Base-by-base conservation (phyloP, 805 yeast genomes). In the Kodamaea lidongshanica region DNA sequence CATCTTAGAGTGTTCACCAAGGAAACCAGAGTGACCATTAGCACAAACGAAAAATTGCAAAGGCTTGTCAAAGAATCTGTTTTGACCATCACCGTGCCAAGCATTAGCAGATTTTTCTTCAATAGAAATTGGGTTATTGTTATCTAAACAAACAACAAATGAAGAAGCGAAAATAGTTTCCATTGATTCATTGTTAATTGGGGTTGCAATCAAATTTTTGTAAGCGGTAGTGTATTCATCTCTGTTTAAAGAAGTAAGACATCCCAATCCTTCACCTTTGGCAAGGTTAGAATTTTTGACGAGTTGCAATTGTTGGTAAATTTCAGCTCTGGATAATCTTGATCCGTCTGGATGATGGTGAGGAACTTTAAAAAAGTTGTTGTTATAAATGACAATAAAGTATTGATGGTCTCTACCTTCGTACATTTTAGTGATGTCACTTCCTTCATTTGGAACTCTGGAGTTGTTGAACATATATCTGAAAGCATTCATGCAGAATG, bases 1-100 rank as follows among this genome's bases (percentile, higher is more conserved):
- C 97, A 89, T 89, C 66, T 76, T 82, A 13, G 96, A 86, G 65
- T 89, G 98, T 65, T 89, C 98, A 39, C 95, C 96, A 51, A 87
- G 61, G 64, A 88, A 89, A 1, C 96, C 97, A 6, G 96, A 84
- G 40, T 77, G 69, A 37, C 92, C 95, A 56, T 86, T 87, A 39
- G 74, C 78, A 37, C 82, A 65, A 32, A 89, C 76, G 44, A 87
- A 72, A 54, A 85, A 78, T 65, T 89, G 92, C 37, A 83, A 64
- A 4, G 96, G 89, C 66, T 89, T 89, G 66, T 89, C 97, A 56
- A 72, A 89, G 66, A 72, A 89, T 48, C 98, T 72, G 67, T 92
- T 89, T 45, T 66, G 59, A 33, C 96, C 96, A 58, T 86, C 74
- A n/a, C 97, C 96, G 61, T 86, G 95, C 97, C 97, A 89, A 52